Percentiles rank a stretch among this genome's conserved stretches.
Conservation (phyloP, 2,329 filamentous ascomycete genomes). For the Trichoderma gracile region DNA sequence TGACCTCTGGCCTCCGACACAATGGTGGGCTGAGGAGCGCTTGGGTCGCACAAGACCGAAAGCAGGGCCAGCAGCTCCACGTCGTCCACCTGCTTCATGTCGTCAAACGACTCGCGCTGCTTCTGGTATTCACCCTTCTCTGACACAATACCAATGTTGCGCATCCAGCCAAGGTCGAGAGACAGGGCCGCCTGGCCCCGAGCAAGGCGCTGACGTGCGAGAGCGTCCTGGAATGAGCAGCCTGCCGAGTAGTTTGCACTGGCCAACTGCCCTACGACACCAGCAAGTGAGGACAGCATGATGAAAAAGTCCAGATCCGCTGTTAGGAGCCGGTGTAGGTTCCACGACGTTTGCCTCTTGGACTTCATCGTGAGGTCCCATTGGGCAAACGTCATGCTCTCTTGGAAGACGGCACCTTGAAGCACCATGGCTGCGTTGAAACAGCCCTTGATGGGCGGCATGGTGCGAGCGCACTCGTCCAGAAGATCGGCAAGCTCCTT, state of each 20-base stretch:
- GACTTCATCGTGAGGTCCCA: constrained; percentile 34
- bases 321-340: constrained; percentile 33
- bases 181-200: background rate
- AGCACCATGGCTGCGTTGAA: constrained; percentile 37
- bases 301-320: constrained; percentile 42
- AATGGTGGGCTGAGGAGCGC: background rate
- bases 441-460: constrained; percentile 33
- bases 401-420: constrained; percentile 36
- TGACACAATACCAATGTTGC: constrained; percentile 33
- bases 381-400: constrained; percentile 33
- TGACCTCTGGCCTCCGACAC: background rate
- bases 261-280: constrained; percentile 37
- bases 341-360: constrained; percentile 38
- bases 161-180: constrained; percentile 31
- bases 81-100: constrained; percentile 12
- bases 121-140: constrained; percentile 26
- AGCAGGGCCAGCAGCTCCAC: background rate
- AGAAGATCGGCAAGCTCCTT: constrained; percentile 18
- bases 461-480: constrained; percentile 19
- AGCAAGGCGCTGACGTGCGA: constrained; percentile 28
- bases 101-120: background rate
- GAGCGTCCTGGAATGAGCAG: constrained; percentile 36
- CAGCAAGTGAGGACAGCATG: constrained; percentile 39
- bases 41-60: constrained; percentile 11
- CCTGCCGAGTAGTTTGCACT: constrained; percentile 46